A percentile compares a stretch with the other conserved stretches of the same genome.
Evolutionary conservation across 495 filamentous ascomycete species (phyloP).

Genomic region (Pyronema omphalodes): DNA sequence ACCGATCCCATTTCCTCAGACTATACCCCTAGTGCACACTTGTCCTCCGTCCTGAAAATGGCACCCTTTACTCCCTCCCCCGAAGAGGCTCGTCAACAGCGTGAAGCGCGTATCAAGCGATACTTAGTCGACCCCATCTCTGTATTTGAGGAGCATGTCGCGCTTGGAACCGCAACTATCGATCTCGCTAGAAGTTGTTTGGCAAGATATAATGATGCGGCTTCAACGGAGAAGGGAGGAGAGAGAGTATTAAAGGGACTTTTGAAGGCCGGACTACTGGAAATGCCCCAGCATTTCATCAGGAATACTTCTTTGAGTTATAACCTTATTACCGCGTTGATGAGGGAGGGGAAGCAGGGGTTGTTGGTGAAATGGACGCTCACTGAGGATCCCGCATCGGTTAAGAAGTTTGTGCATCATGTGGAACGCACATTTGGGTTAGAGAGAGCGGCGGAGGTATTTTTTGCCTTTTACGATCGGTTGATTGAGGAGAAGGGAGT

Average conservation of each 20-base stretch:
- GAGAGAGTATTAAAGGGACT: not conserved
- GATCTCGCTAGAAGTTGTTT: slow-evolving; percentile 1
- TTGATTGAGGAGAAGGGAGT: not conserved
- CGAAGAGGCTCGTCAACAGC: not conserved
- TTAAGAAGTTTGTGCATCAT: not conserved
- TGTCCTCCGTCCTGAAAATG: not conserved
- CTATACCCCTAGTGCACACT: not conserved
- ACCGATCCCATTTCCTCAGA: not conserved
- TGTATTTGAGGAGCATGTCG: slow-evolving; percentile 1
- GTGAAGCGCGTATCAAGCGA: not conserved
- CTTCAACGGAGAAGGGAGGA: not conserved
- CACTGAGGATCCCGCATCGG: not conserved
- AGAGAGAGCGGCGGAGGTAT: not conserved
- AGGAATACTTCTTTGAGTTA: not conserved
- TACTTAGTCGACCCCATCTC: slow-evolving; percentile 1
- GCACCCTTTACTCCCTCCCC: not conserved
- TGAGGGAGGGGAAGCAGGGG: not conserved
- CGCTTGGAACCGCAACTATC: not conserved
- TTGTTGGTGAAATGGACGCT: not conserved
- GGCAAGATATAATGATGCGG: not conserved
- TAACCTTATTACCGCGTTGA: not conserved
- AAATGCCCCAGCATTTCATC: not conserved
- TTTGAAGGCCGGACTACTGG: not conserved
- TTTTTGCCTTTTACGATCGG: not conserved
- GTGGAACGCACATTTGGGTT: not conserved